Percentiles rank a stretch among this genome's conserved stretches.
Conservation (phyloP, 768 basidiomycete species). For the Lactifluus rugatus region DNA sequence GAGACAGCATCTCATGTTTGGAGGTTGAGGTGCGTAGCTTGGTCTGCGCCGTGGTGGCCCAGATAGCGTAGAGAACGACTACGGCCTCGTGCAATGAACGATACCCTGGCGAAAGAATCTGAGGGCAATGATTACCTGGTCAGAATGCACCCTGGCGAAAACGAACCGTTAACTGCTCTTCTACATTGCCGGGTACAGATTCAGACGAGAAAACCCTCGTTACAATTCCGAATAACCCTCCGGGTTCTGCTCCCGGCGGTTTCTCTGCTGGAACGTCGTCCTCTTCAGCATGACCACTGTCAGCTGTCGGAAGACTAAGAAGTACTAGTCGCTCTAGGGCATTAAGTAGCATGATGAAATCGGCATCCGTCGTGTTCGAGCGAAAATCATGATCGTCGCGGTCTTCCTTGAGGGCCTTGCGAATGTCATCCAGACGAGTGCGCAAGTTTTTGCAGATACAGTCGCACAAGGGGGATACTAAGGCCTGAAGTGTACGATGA, state of each 20-base stretch:
- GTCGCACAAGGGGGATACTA: slow-evolving; percentile 67
- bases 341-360: slow-evolving; percentile 76
- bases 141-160: neutral
- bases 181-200: slow-evolving; percentile 33
- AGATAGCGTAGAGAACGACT: slow-evolving; percentile 65
- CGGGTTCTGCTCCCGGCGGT: slow-evolving; percentile 35
- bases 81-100: slow-evolving; percentile 73
- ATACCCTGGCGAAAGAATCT: slow-evolving; percentile 70
- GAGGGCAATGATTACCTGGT: slow-evolving; percentile 4
- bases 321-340: slow-evolving; percentile 74
- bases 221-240: slow-evolving; percentile 79
- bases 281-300: slow-evolving; percentile 43
- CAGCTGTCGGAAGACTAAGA: slow-evolving; percentile 52
- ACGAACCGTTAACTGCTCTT: slow-evolving; percentile 53
- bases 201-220: slow-evolving; percentile 86
- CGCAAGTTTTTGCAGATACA: slow-evolving; percentile 68
- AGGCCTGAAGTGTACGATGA: slow-evolving; percentile 54
- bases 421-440: slow-evolving; percentile 43
- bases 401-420: slow-evolving; percentile 7
- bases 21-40: slow-evolving; percentile 38
- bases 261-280: slow-evolving; percentile 47
- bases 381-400: slow-evolving; percentile 35
- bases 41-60: slow-evolving; percentile 52
- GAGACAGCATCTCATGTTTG: slow-evolving; percentile 55
- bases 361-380: slow-evolving; percentile 60